A percentile compares a stretch with the other conserved stretches of the same genome.
Conservation (phyloP, 1,139 yeast species). For the Kodamaea sp. region DNA sequence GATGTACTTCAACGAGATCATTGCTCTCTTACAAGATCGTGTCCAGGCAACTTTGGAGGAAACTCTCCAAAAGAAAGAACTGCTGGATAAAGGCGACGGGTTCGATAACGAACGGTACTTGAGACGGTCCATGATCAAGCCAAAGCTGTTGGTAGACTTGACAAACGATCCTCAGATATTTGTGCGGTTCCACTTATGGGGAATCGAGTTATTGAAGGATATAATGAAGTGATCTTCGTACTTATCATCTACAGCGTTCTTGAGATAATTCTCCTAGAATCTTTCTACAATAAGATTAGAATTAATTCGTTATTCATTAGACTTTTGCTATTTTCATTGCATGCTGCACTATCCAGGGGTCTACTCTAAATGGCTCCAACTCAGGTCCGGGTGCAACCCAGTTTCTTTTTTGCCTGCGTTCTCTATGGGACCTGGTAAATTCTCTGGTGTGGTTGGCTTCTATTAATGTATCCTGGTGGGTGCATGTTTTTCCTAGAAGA, state of each 20-base stretch:
- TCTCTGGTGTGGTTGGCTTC: slow-evolving; percentile 20
- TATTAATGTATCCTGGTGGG: slow-evolving; percentile 18
- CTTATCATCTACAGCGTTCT: too few relatives aligned
- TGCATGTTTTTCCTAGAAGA: slow-evolving; percentile 21
- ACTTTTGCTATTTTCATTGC: too few relatives aligned
- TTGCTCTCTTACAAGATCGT: slow-evolving; percentile 46
- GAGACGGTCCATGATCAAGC: slow-evolving; percentile 53
- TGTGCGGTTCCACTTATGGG: slow-evolving; percentile 68
- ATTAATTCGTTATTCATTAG: too few relatives aligned
- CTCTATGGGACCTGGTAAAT: slow-evolving; percentile 14
- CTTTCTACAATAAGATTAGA: too few relatives aligned
- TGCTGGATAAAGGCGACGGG: slow-evolving; percentile 9
- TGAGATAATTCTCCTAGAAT: too few relatives aligned
- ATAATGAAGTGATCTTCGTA: slow-evolving; percentile 15
- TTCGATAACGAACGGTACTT: slow-evolving; percentile 56
- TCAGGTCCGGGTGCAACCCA: slow-evolving; percentile 2
- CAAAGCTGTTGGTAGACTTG: slow-evolving; percentile 59
- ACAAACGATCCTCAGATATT: slow-evolving; percentile 62
- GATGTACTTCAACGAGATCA: slow-evolving; percentile 52
- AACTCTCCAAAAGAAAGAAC: slow-evolving; percentile 6
- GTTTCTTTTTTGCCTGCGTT: slow-evolving; percentile 3
- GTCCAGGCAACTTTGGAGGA: slow-evolving; percentile 28
- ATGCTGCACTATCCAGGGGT: slow-evolving; percentile 13
- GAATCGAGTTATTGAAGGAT: slow-evolving; percentile 46
- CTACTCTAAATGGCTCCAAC: slow-evolving; percentile 8